Conservation (phyloP, 1,284 basidiomycete species). For the Abortiporus biennis region DNA sequence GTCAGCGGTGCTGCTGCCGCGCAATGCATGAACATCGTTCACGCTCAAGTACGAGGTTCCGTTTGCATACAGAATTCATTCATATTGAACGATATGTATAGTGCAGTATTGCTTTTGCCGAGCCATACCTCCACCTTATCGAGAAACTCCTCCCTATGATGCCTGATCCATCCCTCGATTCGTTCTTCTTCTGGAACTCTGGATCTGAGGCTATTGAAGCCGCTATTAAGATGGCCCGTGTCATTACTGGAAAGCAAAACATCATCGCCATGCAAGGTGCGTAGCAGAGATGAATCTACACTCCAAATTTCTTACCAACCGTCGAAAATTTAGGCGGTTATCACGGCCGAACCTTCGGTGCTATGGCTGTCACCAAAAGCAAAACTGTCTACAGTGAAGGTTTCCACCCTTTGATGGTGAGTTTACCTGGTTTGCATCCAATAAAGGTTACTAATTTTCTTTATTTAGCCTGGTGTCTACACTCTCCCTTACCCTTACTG, state of each 20-base stretch:
- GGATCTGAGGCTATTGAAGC: conserved; percentile 90
- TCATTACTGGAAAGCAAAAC: conserved; percentile 76
- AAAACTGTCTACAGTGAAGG: conserved; percentile 89
- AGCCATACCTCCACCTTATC: conserved; percentile 73
- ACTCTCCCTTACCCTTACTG: conserved; percentile 88
- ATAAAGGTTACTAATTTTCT: neutral
- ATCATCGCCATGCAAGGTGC: conserved; percentile 82
- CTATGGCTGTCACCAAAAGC: conserved; percentile 84
- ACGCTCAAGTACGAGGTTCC: conserved; percentile 51
- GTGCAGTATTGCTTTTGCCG: conserved; percentile 77
- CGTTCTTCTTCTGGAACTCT: conserved; percentile 96
- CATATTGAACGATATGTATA: conserved; percentile 22
- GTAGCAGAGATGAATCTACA: too few relatives aligned
- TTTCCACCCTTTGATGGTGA: conserved; percentile 75
- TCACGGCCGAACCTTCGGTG: conserved; percentile 84
- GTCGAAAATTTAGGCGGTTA: conserved; percentile 64
- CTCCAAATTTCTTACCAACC: neutral
- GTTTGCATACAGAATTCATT: neutral
- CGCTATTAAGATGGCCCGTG: conserved; percentile 75
- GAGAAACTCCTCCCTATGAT: conserved; percentile 75
- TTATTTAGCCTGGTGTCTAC: conserved; percentile 73
- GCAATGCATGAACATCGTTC: conserved; percentile 79
- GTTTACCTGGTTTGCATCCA: conserved; percentile 17
- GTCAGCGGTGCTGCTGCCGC: conserved; percentile 83
- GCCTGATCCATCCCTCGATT: conserved; percentile 84